phyloP scores from a whole-genome alignment of 805 yeast species.

The Pichia cephalocereana region DNA sequence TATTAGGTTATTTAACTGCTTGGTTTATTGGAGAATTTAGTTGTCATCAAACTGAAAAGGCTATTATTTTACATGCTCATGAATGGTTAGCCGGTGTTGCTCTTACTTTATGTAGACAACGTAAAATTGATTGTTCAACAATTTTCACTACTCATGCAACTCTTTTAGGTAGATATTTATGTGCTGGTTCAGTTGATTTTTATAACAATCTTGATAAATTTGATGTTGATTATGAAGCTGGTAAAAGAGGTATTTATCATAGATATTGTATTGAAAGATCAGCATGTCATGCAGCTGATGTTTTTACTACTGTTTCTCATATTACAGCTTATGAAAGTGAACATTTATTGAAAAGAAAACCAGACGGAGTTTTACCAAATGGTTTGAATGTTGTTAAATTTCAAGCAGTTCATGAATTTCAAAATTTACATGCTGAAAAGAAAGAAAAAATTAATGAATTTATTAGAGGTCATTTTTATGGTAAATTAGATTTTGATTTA shows the following conservation, averaged over 20 bases:
- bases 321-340: conserved; percentile 96
- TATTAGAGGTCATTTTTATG: conserved; percentile 94
- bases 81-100: conserved; percentile 99
- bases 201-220: conserved; percentile 81
- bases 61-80: conserved; percentile 90
- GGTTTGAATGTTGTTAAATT: conserved; percentile 94
- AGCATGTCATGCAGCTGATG: conserved; percentile 93
- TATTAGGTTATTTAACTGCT: conserved; percentile 87
- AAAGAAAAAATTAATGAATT: conserved; percentile 92
- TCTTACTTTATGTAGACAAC: conserved; percentile 81
- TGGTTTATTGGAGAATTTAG: conserved; percentile 96
- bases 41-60: conserved; percentile 73
- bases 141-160: conserved; percentile 98
- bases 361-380: conserved; percentile 96
- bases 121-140: conserved; percentile 88
- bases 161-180: conserved; percentile 82
- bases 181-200: conserved; percentile 95
- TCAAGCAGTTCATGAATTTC: conserved; percentile 97
- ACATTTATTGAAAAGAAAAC: conserved; percentile 86
- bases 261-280: conserved; percentile 95
- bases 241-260: conserved; percentile 94
- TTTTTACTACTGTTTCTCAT: conserved; percentile 93
- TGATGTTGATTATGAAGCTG: conserved; percentile 97
- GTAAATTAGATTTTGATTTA: conserved; percentile 88
- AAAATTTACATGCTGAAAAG: conserved; percentile 85